Conservation (phyloP, 768 basidiomycete genomes). For the Pleurotus sapidus region DNA sequence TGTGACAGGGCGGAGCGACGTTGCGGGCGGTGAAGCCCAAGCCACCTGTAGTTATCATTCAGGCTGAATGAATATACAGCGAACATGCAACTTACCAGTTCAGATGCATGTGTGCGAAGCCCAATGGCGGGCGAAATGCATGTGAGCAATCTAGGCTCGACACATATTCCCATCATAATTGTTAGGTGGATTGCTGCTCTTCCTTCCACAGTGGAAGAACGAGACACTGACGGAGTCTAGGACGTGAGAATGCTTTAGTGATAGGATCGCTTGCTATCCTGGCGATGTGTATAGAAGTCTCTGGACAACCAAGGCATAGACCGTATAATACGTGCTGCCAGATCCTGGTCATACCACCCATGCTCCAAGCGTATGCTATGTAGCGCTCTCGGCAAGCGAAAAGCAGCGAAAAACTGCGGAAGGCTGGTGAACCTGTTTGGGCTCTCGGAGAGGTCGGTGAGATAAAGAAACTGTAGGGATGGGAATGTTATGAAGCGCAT, state of each 20-base stretch:
- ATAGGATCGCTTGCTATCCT: not conserved
- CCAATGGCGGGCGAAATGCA: too few species aligned
- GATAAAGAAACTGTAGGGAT: conserved; percentile 40
- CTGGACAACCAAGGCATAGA: conserved; percentile 15
- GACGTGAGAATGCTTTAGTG: not conserved
- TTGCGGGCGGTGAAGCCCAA: too few species aligned
- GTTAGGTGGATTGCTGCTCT: too few species aligned
- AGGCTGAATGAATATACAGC: too few species aligned
- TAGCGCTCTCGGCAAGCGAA: conserved; percentile 36
- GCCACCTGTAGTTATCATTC: too few species aligned
- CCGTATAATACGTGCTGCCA: conserved; percentile 32
- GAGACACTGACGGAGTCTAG: not conserved
- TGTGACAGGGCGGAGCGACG: too few species aligned
- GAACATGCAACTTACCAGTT: too few species aligned
- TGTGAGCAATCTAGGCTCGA: too few species aligned
- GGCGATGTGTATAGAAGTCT: not conserved
- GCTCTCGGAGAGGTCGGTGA: conserved; percentile 38
- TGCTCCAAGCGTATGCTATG: conserved; percentile 36
- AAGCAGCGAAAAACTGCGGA: conserved; percentile 43
- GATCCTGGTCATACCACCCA: conserved; percentile 45
- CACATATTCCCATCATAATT: too few species aligned
- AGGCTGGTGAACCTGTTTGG: conserved; percentile 40
- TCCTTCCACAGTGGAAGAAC: too few species aligned
- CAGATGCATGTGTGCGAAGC: too few species aligned
- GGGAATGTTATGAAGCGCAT: conserved; percentile 49